phyloP scores from a whole-genome alignment of 1,284 basidiomycete species.

The Vanrija pseudolonga region DNA sequence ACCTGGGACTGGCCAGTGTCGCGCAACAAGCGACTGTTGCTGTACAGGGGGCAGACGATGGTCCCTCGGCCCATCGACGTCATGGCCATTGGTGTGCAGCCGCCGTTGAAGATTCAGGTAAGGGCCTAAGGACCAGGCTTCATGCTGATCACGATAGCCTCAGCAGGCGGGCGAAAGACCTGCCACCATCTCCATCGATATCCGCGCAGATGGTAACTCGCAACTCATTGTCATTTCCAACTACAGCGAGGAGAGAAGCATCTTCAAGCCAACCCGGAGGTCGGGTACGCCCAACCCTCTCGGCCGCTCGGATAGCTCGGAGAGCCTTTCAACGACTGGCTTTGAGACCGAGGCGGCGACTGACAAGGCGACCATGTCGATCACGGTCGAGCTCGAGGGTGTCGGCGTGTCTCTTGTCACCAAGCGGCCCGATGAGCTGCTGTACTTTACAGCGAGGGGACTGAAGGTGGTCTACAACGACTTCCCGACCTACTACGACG shows the following conservation, averaged over 20 bases:
- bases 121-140: conserved; percentile 4
- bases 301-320: conserved; percentile 18
- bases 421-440: conserved; percentile 78
- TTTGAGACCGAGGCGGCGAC: conserved; percentile 84
- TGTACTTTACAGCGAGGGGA: conserved; percentile 78
- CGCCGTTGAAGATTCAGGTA: conserved; percentile 75
- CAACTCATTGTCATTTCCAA: conserved; percentile 85
- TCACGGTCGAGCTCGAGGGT: conserved; percentile 79
- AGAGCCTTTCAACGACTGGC: conserved; percentile 48
- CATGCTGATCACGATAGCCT: background rate
- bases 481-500: conserved; percentile 73
- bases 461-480: conserved; percentile 84
- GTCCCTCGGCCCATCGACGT: conserved; percentile 78
- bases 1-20: conserved; percentile 94
- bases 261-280: conserved; percentile 74
- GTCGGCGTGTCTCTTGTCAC: conserved; percentile 93
- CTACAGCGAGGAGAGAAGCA: conserved; percentile 78
- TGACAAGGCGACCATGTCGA: conserved; percentile 63
- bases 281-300: background rate
- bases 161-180: conserved; percentile 48
- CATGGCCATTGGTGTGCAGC: conserved; percentile 90
- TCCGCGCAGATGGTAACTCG: conserved; percentile 81
- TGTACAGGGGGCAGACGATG: conserved; percentile 58
- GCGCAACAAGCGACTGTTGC: conserved; percentile 71
- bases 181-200: conserved; percentile 78